Evolutionary conservation across 192 early-diverging fungal genomes (phyloP), one percentile per base, ranked within the genome.

Genomic region (Gryganskiella cystojenkinii): DNA sequence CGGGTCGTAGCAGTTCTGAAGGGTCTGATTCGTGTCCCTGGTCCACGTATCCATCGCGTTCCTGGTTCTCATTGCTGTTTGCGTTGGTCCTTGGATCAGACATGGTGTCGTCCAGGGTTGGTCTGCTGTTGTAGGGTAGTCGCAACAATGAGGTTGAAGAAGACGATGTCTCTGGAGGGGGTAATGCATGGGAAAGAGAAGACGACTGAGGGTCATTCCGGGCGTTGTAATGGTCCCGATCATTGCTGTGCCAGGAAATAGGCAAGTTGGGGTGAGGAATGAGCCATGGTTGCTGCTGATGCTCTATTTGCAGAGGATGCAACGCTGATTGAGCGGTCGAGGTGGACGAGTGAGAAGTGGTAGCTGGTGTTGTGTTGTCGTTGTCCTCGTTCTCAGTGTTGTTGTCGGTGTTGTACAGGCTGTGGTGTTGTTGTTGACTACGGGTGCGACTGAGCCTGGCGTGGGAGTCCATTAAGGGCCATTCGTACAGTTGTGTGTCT

Each of bases 261-360:
- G 71, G 71, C 34, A 75, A 25, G 58, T 61, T 75, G 13, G 71
- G 64, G 56, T 75, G 71, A 15, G 71, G 71, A 75, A 67, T 67
- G 8, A 67, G 54, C 71, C 71, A 75, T 33, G 71, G 64, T 20
- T 61, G 63, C 24, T 66, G 71, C 31, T 75, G 64, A 43, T 67
- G 58, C 33, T 75, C 43, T 6, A 31, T 28, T n/a, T 75, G 71
- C n/a, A 75, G 37, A 3, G 71, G 71, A 34, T 75, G 63, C 13
- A 67, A 44, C 37, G 34, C 64, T 14, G 25, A 37, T 33, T 11
- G 33, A 8, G n/a, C 11, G 52, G 20, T 53, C 15, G 15, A 14
- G 27, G 14, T 19, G 4, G 8, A 0, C 3, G 28, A 31, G 5
- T 7, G 31, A 56, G 27, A 31, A 28, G 27, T 30, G 20, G 52